Base-by-base conservation (phyloP, 139 green algal genomes). In the Micractinium sp. region DNA sequence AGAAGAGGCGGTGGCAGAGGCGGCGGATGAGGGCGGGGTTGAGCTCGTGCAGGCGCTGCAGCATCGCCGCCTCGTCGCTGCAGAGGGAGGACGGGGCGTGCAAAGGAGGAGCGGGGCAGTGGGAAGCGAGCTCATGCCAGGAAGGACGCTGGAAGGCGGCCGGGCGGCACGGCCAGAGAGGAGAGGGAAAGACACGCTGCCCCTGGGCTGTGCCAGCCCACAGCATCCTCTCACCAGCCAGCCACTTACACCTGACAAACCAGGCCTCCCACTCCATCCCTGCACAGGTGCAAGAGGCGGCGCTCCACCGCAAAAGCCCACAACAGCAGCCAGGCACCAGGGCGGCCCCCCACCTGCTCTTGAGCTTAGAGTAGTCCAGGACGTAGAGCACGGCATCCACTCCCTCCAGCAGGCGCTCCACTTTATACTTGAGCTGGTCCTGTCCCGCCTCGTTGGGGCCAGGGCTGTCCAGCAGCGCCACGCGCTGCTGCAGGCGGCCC, bases 351-450 rank as follows among this genome's bases (percentile, higher is more conserved):
- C 53, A 87, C 60, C 81, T 85, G 67, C 94, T 97, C 88, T 97
- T 97, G 19, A 97, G 94, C 91, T 97, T 97, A 82, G 93, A 96
- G 92, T 96, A 97, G 92, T 97, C 95, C 36, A 97, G 90, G 81
- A 97, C 81, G 90, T 97, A 97, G 20, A 97, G 79, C 38, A 93
- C 90, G 0, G 89, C 93, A 85, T 97, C 95, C 39, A 97, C 94
- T 9, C 87, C 60, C 69, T 94, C 93, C 88, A 97, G 89, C 91
- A 97, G 91, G 31, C 95, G 92, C 90, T 97, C 95, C 60, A 97
- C 94, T 92, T 96, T 90, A 27, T 19, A n/a, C 38, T 9, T 35
- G 27, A 97, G 94, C 78, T 87, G 88, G 80, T 95, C 93, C 88
- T 97, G 93, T 0, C 95, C 95, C 20, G 93, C 93, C 88, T 97